phyloP scores from a whole-genome alignment of 2,329 filamentous ascomycete species.

The Scedosporium aurantiacum region DNA sequence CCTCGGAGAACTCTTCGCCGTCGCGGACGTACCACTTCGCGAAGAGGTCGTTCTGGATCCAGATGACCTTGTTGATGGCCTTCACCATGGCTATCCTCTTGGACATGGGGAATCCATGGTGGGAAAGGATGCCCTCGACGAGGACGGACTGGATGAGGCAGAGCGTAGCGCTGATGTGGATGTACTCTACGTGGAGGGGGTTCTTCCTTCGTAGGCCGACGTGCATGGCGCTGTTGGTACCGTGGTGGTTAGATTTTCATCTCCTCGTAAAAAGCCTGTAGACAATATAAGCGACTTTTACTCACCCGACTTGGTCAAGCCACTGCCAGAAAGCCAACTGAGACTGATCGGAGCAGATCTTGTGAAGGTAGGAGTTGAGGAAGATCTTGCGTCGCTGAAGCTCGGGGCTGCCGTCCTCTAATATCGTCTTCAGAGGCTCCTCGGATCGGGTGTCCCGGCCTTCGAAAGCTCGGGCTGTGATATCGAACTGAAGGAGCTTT shows the following conservation, averaged over 20 bases:
- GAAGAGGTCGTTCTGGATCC: slow-evolving; percentile 81
- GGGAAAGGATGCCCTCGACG: slow-evolving; percentile 62
- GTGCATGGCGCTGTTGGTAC: slow-evolving; percentile 56
- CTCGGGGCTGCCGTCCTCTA: slow-evolving; percentile 59
- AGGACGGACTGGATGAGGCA: slow-evolving; percentile 70
- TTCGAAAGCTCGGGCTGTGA: slow-evolving; percentile 68
- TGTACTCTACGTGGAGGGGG: slow-evolving; percentile 67
- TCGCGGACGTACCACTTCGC: slow-evolving; percentile 69
- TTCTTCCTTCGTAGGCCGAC: slow-evolving; percentile 62
- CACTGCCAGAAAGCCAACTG: slow-evolving; percentile 76
- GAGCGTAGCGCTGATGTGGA: slow-evolving; percentile 63
- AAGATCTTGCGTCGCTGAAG: slow-evolving; percentile 72
- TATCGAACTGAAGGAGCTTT: slow-evolving; percentile 70
- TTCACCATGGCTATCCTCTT: slow-evolving; percentile 65
- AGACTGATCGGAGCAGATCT: slow-evolving; percentile 63
- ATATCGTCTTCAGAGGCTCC: slow-evolving; percentile 51
- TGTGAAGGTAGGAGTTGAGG: slow-evolving; percentile 61
- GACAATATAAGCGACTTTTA: slow-evolving; percentile 8
- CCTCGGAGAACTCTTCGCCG: slow-evolving; percentile 46
- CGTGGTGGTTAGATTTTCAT: background rate
- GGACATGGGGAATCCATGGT: slow-evolving; percentile 54
- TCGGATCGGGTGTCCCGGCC: slow-evolving; percentile 53
- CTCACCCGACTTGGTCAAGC: slow-evolving; percentile 68
- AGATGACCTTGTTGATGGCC: slow-evolving; percentile 70
- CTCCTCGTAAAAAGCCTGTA: background rate